phyloP scores from a whole-genome alignment of 805 yeast species.

The Metschnikowia santaceciliae region DNA sequence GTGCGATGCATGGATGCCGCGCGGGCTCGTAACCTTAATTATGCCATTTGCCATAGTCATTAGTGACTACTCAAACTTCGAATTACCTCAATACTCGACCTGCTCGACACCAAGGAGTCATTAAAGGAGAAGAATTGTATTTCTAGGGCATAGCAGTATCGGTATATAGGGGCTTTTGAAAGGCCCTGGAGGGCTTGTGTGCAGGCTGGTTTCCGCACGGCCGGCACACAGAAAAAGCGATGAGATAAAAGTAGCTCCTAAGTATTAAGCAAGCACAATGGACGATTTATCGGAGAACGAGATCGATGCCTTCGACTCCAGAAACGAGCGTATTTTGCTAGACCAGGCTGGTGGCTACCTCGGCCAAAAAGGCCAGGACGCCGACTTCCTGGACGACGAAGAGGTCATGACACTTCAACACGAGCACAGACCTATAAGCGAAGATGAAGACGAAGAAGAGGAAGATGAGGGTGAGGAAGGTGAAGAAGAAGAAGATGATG shows the following conservation, averaged over 20 bases:
- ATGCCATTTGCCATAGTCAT: too few relatives aligned
- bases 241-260: not conserved
- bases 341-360: slow-evolving; percentile 52
- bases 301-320: slow-evolving; percentile 63
- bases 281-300: slow-evolving; percentile 38
- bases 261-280: not conserved
- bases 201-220: slow-evolving; percentile 1
- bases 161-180: too few relatives aligned
- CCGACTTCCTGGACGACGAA: slow-evolving; percentile 47
- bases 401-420: slow-evolving; percentile 45
- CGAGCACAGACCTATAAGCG: slow-evolving; percentile 7
- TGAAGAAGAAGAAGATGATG: slow-evolving; percentile 48
- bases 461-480: slow-evolving; percentile 46
- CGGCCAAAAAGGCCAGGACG: slow-evolving; percentile 17
- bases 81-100: too few relatives aligned
- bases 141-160: too few relatives aligned
- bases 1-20: not conserved
- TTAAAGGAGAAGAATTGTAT: too few relatives aligned
- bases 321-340: slow-evolving; percentile 52
- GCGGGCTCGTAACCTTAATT: not conserved
- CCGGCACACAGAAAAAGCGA: slow-evolving; percentile 4
- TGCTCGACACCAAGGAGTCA: too few relatives aligned
- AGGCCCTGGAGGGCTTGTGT: not conserved
- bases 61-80: too few relatives aligned
- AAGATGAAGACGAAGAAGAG: slow-evolving; percentile 23